A percentile compares a stretch with the other conserved stretches of the same genome.
These are phyloP conservation scores for Aspergillus quadricinctus DNA, from an alignment of 2,329 filamentous ascomycete genomes.

Conservation along the genomic window DNA sequence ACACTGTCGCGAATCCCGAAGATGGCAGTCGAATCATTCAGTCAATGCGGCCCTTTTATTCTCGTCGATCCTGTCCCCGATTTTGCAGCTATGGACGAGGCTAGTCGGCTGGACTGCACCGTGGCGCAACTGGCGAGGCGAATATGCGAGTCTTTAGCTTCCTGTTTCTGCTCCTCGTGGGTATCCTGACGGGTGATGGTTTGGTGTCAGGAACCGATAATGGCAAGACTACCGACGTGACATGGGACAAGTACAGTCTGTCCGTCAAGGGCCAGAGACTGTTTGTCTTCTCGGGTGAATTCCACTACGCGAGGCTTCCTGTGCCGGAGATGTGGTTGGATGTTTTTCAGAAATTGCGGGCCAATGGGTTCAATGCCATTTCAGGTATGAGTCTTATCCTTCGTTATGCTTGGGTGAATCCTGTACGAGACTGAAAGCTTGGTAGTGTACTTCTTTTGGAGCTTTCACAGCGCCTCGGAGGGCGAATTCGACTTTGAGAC, in stretches of 20 bases:
- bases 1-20: conserved; percentile 21
- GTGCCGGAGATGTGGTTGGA: conserved; percentile 53
- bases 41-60: not conserved
- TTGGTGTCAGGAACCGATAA: conserved; percentile 31
- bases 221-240: conserved; percentile 42
- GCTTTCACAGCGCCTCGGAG: conserved; percentile 25
- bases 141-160: conserved; percentile 18
- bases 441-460: conserved; percentile 30
- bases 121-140: not conserved
- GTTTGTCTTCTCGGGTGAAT: conserved; percentile 49
- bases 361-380: conserved; percentile 51
- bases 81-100: not conserved
- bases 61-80: not conserved
- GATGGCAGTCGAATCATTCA: not conserved
- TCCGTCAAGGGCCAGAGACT: conserved; percentile 47
- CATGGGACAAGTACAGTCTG: conserved; percentile 52
- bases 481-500: conserved; percentile 47
- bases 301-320: conserved; percentile 52
- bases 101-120: not conserved
- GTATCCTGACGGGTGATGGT: conserved; percentile 3
- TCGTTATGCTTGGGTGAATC: not conserved
- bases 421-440: not conserved
- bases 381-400: conserved; percentile 27
- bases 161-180: conserved; percentile 13
- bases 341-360: conserved; percentile 52